phyloP scores from a whole-genome alignment of 345 rosid species.

The Camelina laxa region DNA sequence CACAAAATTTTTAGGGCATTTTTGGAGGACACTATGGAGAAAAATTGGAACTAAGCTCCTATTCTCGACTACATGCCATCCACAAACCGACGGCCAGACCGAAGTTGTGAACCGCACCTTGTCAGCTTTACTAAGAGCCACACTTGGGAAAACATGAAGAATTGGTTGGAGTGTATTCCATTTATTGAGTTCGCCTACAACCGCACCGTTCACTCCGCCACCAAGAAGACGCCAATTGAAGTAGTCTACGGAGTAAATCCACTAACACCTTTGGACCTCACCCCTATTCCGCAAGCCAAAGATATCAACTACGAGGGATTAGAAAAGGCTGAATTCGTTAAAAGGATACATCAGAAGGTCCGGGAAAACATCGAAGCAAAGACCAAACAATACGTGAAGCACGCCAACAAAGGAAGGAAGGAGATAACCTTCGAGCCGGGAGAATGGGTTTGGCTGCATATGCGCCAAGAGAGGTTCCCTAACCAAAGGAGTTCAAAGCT shows the following conservation, averaged over 20 bases:
- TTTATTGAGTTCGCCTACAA: background rate
- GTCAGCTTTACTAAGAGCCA: too few species aligned
- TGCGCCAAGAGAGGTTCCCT: background rate
- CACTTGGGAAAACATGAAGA: too few species aligned
- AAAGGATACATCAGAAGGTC: background rate
- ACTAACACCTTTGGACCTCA: background rate
- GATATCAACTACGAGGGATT: background rate
- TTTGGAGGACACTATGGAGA: too few species aligned
- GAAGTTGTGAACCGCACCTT: too few species aligned
- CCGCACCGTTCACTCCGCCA: background rate
- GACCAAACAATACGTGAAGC: too few species aligned
- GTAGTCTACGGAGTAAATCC: background rate
- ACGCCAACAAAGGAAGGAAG: background rate
- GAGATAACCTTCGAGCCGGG: background rate
- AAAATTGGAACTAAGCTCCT: too few species aligned
- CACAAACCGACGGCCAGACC: too few species aligned
- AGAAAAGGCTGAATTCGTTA: background rate
- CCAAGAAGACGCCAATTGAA: background rate
- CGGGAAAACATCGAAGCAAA: background rate
- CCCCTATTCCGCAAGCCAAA: background rate
- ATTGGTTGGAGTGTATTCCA: background rate
- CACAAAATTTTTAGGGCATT: too few species aligned
- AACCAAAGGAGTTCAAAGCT: background rate
- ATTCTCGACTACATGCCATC: too few species aligned
- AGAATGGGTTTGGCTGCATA: background rate